Conservation (phyloP, 73 alveolate species). For the Symbiodinium pilosum region DNA sequence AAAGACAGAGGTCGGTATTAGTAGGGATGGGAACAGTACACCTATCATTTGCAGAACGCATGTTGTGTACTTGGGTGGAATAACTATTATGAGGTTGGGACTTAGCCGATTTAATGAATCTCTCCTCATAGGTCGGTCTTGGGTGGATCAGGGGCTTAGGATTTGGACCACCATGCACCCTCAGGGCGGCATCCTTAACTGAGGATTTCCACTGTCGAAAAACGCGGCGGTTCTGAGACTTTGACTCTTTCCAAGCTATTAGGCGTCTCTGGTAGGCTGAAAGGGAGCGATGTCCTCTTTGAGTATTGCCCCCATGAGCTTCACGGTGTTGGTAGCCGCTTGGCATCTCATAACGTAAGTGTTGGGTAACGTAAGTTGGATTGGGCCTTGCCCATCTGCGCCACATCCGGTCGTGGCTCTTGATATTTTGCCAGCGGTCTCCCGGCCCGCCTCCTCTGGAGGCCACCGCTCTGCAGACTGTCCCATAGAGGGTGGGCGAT, state of each 20-base stretch:
- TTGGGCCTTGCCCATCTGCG: neutral
- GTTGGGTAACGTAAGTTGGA: neutral
- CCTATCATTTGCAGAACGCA: neutral
- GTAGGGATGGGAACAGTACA: neutral
- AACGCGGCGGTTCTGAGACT: neutral
- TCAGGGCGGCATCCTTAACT: neutral
- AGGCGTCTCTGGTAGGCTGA: neutral
- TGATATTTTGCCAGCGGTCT: neutral
- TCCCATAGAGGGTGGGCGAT: neutral
- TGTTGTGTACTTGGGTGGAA: no score
- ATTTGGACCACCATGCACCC: neutral
- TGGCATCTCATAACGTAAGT: neutral
- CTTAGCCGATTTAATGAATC: neutral
- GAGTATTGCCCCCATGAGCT: neutral
- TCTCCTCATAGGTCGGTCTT: neutral
- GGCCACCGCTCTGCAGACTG: neutral
- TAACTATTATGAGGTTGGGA: no score
- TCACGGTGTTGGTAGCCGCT: neutral
- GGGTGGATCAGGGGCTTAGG: neutral
- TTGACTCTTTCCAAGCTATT: neutral
- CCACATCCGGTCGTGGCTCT: no score
- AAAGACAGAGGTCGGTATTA: neutral
- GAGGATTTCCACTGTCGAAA: neutral
- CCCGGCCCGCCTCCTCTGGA: conserved; percentile 16
- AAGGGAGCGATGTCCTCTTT: neutral